These are phyloP conservation scores for Debaryomyces subglobosus DNA, from an alignment of 1,139 yeast genomes.

Conservation along the genomic window DNA sequence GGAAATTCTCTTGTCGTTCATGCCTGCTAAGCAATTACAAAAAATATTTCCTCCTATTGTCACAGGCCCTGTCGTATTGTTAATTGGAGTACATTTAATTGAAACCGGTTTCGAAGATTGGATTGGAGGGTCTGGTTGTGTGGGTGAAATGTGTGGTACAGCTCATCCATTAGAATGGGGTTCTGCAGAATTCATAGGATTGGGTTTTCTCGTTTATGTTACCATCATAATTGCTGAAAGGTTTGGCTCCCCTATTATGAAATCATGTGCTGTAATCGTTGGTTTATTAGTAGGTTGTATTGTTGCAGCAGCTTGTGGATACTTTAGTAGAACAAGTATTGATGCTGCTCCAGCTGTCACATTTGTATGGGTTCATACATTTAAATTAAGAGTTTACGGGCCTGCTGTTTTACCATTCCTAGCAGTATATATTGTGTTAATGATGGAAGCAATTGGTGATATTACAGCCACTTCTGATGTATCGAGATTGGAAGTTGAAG, in stretches of 20 bases:
- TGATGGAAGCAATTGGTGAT: conserved; percentile 94
- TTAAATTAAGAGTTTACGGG: conserved; percentile 72
- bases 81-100: conserved; percentile 74
- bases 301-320: conserved; percentile 89
- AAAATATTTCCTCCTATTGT: conserved; percentile 84
- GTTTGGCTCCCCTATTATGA: conserved; percentile 95
- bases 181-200: conserved; percentile 79
- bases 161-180: conserved; percentile 71
- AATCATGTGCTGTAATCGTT: conserved; percentile 84
- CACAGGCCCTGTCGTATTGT: conserved; percentile 87
- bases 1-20: conserved; percentile 70
- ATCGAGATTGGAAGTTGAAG: conserved; percentile 80
- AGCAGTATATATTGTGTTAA: conserved; percentile 76
- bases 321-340: conserved; percentile 60
- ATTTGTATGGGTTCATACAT: conserved; percentile 86
- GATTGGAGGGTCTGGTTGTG: conserved; percentile 87
- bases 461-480: conserved; percentile 92
- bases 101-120: conserved; percentile 77
- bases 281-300: conserved; percentile 88
- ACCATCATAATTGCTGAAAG: conserved; percentile 75
- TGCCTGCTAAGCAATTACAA: conserved; percentile 72
- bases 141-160: conserved; percentile 35
- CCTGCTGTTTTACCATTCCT: conserved; percentile 83
- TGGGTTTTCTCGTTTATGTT: conserved; percentile 80
- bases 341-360: conserved; percentile 80